Evolutionary conservation across 257 asterid species (phyloP).

Genomic region (Gentiana dahurica): DNA sequence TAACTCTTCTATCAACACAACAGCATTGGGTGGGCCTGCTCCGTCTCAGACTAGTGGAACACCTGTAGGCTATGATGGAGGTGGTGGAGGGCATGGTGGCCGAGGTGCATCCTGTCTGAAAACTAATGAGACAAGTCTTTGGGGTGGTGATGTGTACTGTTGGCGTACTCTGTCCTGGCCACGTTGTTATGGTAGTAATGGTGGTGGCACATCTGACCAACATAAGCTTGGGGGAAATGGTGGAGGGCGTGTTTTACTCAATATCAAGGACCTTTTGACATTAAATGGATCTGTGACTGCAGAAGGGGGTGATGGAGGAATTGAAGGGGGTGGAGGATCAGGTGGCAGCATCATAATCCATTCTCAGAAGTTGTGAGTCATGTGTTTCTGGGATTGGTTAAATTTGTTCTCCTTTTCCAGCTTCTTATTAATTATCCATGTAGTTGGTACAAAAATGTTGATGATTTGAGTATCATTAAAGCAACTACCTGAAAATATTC

Average conservation of each 20-base stretch:
- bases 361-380: slow-evolving; percentile 84
- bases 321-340: slow-evolving; percentile 91
- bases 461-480: background rate
- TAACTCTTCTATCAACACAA: slow-evolving; percentile 61
- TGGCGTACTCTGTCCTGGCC: slow-evolving; percentile 76
- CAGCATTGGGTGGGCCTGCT: slow-evolving; percentile 77
- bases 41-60: slow-evolving; percentile 97
- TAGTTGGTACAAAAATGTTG: background rate
- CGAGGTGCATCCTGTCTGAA: slow-evolving; percentile 95
- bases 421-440: background rate
- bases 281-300: slow-evolving; percentile 83
- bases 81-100: slow-evolving; percentile 99
- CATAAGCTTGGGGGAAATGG: slow-evolving; percentile 84
- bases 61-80: slow-evolving; percentile 83
- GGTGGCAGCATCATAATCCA: slow-evolving; percentile 75
- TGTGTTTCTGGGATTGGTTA: slow-evolving; percentile 20
- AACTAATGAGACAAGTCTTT: slow-evolving; percentile 47
- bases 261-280: slow-evolving; percentile 45
- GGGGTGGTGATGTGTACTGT: slow-evolving; percentile 98
- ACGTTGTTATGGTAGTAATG: slow-evolving; percentile 87
- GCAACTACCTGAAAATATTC: background rate
- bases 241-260: slow-evolving; percentile 76
- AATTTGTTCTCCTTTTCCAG: background rate
- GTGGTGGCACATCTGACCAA: slow-evolving; percentile 62
- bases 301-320: slow-evolving; percentile 92